These are phyloP conservation scores for Naganishia antarctica DNA, from an alignment of 768 basidiomycete species.

Conservation along the genomic window DNA sequence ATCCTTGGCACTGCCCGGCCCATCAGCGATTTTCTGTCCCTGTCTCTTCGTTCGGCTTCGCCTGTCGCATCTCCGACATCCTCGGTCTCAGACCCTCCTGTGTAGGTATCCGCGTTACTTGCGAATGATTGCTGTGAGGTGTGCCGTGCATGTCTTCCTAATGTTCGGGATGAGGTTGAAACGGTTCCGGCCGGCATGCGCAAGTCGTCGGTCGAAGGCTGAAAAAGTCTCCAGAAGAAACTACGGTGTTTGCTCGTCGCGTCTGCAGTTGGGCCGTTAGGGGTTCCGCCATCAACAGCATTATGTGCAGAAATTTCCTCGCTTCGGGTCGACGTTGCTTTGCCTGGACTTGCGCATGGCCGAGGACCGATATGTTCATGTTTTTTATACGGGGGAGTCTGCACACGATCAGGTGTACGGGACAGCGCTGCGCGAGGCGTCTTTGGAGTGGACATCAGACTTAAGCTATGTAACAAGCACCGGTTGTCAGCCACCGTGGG, in stretches of 20 bases:
- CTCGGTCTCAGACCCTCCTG: neutral
- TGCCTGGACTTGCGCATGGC: no score
- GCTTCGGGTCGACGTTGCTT: no score
- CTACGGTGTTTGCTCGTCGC: neutral
- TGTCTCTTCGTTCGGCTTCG: slow-evolving; percentile 24
- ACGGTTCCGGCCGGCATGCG: neutral
- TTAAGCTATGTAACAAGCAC: neutral
- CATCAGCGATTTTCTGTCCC: slow-evolving; percentile 14
- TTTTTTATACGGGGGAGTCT: slow-evolving; percentile 23
- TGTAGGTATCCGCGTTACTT: slow-evolving; percentile 6
- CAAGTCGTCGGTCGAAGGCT: neutral
- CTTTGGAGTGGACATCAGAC: slow-evolving; percentile 14
- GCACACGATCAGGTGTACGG: slow-evolving; percentile 30
- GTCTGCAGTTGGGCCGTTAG: neutral
- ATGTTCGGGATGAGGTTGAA: neutral
- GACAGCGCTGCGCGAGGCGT: slow-evolving; percentile 27
- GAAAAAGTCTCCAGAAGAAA: slow-evolving; percentile 2
- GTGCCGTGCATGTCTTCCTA: neutral
- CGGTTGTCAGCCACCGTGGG: neutral
- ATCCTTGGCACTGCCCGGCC: slow-evolving; percentile 24
- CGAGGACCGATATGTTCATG: neutral
- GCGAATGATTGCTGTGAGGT: slow-evolving; percentile 1
- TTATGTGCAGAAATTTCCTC: no score
- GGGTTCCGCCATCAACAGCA: no score
- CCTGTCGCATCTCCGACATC: neutral